Conservation (phyloP, 2,329 filamentous ascomycete species). For the Lomentospora prolificans region DNA sequence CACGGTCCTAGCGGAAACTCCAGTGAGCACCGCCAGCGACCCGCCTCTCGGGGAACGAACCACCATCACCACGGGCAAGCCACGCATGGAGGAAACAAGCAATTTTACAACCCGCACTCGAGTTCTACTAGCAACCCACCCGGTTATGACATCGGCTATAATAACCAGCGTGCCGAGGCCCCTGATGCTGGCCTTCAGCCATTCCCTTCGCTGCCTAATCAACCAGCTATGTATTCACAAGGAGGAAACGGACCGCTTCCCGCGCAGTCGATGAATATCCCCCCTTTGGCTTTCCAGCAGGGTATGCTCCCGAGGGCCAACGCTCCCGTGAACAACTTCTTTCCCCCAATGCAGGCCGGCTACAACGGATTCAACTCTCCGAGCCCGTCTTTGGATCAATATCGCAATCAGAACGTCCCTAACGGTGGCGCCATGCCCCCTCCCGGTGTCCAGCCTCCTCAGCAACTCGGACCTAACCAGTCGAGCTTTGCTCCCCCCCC, state of each 20-base stretch:
- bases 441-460: slow-evolving; percentile 40
- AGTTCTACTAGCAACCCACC: slow-evolving; percentile 23
- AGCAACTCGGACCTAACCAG: slow-evolving; percentile 24
- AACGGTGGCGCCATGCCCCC: slow-evolving; percentile 22
- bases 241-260: slow-evolving; percentile 32
- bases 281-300: slow-evolving; percentile 51
- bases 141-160: slow-evolving; percentile 43
- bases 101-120: slow-evolving; percentile 45
- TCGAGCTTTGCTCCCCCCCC: slow-evolving; percentile 28
- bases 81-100: slow-evolving; percentile 29
- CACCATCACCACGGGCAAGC: slow-evolving; percentile 30
- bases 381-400: slow-evolving; percentile 43
- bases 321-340: slow-evolving; percentile 48
- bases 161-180: slow-evolving; percentile 39
- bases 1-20: slow-evolving; percentile 30
- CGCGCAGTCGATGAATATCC: slow-evolving; percentile 35
- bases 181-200: slow-evolving; percentile 29
- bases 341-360: slow-evolving; percentile 43
- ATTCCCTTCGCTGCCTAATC: slow-evolving; percentile 41
- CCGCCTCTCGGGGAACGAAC: slow-evolving; percentile 44
- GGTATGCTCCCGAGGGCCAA: slow-evolving; percentile 42
- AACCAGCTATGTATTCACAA: slow-evolving; percentile 41
- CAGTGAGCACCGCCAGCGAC: slow-evolving; percentile 42
- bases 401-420: slow-evolving; percentile 31
- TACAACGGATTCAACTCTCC: slow-evolving; percentile 42